These are phyloP conservation scores for Scleroderma bovista DNA, from an alignment of 768 basidiomycete species.

Conservation along the genomic window DNA sequence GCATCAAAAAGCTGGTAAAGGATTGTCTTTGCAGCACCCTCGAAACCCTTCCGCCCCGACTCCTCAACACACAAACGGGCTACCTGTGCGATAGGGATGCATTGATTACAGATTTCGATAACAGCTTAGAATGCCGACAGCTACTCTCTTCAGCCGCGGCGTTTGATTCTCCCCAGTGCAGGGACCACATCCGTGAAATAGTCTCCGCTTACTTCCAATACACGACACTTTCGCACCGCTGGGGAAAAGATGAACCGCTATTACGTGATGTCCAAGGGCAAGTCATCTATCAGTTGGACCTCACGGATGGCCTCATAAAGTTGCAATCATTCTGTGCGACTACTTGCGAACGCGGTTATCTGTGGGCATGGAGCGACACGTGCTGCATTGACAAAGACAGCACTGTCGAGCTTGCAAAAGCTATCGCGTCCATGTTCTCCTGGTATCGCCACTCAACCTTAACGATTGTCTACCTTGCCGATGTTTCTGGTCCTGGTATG, in stretches of 20 bases:
- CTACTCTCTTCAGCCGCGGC: neutral
- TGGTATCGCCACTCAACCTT: neutral
- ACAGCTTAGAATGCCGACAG: neutral
- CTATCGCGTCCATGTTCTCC: neutral
- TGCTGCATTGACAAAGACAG: neutral
- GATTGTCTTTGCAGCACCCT: neutral
- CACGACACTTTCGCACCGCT: neutral
- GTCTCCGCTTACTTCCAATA: neutral
- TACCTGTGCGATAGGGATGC: neutral
- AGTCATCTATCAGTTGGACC: too few species aligned
- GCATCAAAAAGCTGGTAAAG: neutral
- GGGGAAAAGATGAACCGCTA: neutral
- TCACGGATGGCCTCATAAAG: too few species aligned
- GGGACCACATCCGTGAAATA: neutral
- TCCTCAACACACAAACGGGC: neutral
- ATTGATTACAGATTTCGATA: neutral
- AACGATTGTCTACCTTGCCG: conserved; percentile 1
- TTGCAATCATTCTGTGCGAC: too few species aligned
- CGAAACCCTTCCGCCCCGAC: neutral
- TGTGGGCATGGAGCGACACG: too few species aligned
- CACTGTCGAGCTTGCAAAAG: neutral
- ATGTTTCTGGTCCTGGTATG: neutral
- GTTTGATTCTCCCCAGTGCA: neutral
- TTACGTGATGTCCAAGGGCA: neutral
- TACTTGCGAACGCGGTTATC: too few species aligned